Base-by-base conservation (phyloP, 495 filamentous ascomycete genomes). In the Aspergillus carlsbadensis region DNA sequence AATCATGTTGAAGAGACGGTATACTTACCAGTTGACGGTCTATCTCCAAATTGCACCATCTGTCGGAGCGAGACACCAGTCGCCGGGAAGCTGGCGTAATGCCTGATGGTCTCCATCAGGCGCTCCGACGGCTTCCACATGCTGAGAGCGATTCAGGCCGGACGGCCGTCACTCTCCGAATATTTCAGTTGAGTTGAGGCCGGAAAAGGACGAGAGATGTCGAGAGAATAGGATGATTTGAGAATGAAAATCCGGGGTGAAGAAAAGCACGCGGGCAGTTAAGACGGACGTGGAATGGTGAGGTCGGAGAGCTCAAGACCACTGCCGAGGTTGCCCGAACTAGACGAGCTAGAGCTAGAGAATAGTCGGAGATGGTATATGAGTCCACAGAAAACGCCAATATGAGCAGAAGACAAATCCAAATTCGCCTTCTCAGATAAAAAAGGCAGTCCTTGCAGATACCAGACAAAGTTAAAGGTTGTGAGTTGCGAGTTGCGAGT, bases 41-140 rank as follows among this genome's bases (percentile, higher is more conserved):
- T 85, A 70, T 95, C 91, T 52, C 95, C 95, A 74, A 98, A 98
- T 71, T 98, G 94, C 45, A 98, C 94, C 94, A 98, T 98, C 79
- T 98, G 94, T 70, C 94, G 82, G 70, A 98, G 78, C 64, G 91
- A 96, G 63, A 96, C 92, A 59, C 94, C 94, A 36, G 95, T 98
- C 56, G 94, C 94, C 55, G 95, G 95, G 73, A 98, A 98, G 78
- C 84, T 87, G 69, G 90, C 88, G 82, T 97, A 97, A 80, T 97
- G 93, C 71, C 89, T 91, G 89, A 98, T 98, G 84, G 88, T 96
- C 61, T 96, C 87, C 91, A 96, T 93, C 87, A 98, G 72, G 75
- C 83, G 78, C 74, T 94, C 89, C 50, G 89, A 87, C 72, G 82
- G 84, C 79, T 88, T 96, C 92, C 92, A 97, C 88, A 92, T 92